phyloP scores from a whole-genome alignment of 176 grass and related monocot species.

The Aegilops umbellulata region DNA sequence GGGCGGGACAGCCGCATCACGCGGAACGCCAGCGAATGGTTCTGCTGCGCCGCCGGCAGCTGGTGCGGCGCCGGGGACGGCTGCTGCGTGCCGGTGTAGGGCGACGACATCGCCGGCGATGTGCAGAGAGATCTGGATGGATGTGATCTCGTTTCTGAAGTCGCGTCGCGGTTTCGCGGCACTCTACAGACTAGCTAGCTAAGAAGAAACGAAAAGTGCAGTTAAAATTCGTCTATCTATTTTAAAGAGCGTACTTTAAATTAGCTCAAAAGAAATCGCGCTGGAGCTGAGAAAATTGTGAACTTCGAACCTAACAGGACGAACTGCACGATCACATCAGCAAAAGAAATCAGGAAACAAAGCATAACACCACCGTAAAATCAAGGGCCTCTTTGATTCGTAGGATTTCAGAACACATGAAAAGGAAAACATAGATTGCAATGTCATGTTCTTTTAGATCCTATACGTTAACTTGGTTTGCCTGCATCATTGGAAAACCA shows the following conservation, averaged over 20 bases:
- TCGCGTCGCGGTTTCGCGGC: conserved; percentile 23
- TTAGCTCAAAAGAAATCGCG: not conserved
- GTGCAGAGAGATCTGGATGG: conserved; percentile 35
- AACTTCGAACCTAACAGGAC: not conserved
- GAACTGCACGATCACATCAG: not conserved
- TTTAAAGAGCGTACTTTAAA: not conserved
- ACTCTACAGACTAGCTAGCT: not conserved
- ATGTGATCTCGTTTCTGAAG: not conserved
- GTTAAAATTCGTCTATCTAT: not conserved
- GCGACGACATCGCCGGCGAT: conserved; percentile 48
- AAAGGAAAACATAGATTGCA: no score
- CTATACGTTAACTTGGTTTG: no score
- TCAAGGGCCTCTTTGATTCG: not conserved
- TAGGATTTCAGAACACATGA: no score
- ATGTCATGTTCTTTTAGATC: no score
- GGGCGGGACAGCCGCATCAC: conserved; percentile 96
- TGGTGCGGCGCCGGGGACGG: conserved; percentile 24
- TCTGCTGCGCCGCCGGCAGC: conserved; percentile 30
- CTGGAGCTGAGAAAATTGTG: not conserved
- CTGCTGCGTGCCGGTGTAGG: conserved; percentile 43
- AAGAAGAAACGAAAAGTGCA: not conserved
- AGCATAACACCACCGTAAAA: not conserved
- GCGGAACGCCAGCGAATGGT: conserved; percentile 89
- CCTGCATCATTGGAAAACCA: no score
- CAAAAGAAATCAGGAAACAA: not conserved